Evolutionary conservation across 2,329 filamentous ascomycete genomes (phyloP).

Genomic region (Whalleya microplaca): DNA sequence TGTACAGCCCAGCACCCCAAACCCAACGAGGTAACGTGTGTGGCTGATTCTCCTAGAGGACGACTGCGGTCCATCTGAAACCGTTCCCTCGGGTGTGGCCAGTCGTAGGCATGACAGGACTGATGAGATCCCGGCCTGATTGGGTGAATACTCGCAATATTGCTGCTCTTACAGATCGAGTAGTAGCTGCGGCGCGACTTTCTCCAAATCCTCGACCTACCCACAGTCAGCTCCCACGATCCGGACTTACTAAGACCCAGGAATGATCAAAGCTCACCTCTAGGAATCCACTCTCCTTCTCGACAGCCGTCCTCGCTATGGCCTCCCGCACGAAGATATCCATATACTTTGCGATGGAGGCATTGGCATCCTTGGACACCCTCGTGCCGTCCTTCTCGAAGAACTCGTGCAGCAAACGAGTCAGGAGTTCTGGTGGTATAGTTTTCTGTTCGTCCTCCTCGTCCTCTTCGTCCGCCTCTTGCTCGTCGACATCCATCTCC

Average conservation of each 20-base stretch:
- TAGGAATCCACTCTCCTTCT: conserved; percentile 71
- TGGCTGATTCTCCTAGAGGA: neutral
- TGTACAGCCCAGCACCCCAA: neutral
- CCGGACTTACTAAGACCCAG: conserved; percentile 8
- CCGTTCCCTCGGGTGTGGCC: neutral
- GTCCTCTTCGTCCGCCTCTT: conserved; percentile 31
- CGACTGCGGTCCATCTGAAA: neutral
- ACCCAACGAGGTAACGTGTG: neutral
- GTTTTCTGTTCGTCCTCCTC: conserved; percentile 46
- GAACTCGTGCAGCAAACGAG: conserved; percentile 76
- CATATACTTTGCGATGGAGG: conserved; percentile 79
- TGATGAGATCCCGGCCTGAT: neutral
- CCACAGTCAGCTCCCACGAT: conserved; percentile 14
- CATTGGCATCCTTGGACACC: conserved; percentile 77
- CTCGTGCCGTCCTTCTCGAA: conserved; percentile 74
- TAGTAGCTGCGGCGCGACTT: conserved; percentile 80
- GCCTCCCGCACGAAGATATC: conserved; percentile 91
- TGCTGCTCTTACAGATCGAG: conserved; percentile 71
- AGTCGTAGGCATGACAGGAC: neutral
- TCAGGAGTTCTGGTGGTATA: conserved; percentile 76
- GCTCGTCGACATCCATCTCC: conserved; percentile 32
- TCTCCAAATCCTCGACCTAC: conserved; percentile 87
- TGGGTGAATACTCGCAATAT: neutral
- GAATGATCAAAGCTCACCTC: conserved; percentile 61
- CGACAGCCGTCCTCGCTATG: conserved; percentile 75